A percentile compares a stretch with the other conserved stretches of the same genome.
These are phyloP conservation scores for Xylariomycetidae sp. DNA, from an alignment of 2,329 filamentous ascomycete genomes.

Conservation along the genomic window DNA sequence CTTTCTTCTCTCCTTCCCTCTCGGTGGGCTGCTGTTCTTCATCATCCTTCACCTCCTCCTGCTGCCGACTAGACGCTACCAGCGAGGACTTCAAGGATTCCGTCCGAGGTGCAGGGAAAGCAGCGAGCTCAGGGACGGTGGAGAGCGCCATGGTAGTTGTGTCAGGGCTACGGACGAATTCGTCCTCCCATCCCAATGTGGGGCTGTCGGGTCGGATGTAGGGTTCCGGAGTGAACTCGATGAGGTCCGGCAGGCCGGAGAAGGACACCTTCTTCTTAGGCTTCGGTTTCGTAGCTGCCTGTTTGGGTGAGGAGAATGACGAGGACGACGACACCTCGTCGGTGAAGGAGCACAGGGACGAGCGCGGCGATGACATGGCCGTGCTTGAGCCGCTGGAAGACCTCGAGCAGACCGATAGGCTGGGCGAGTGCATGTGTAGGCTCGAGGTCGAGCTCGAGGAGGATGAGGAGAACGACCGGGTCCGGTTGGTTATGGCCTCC, in stretches of 20 bases:
- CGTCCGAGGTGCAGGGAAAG: slow-evolving; percentile 4
- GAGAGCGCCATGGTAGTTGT: slow-evolving; percentile 2
- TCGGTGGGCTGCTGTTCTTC: not conserved
- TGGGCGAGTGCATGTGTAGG: slow-evolving; percentile 42
- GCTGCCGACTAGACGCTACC: not conserved
- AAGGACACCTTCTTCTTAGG: slow-evolving; percentile 41
- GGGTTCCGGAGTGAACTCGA: slow-evolving; percentile 35
- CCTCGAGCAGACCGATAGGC: slow-evolving; percentile 41
- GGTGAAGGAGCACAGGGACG: slow-evolving; percentile 33
- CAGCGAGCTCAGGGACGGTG: slow-evolving; percentile 1
- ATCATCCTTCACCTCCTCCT: slow-evolving; percentile 1
- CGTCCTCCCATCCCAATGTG: slow-evolving; percentile 50
- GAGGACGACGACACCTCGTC: slow-evolving; percentile 7
- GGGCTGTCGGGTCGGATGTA: slow-evolving; percentile 55
- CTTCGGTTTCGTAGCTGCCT: slow-evolving; percentile 10
- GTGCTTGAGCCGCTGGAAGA: slow-evolving; percentile 39
- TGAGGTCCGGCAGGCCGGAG: slow-evolving; percentile 27
- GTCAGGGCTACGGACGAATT: slow-evolving; percentile 10
- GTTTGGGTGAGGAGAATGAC: not conserved
- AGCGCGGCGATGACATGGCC: slow-evolving; percentile 40
- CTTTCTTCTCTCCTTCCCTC: slow-evolving; percentile 5
- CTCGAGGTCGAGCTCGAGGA: slow-evolving; percentile 29
- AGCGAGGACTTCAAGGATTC: not conserved
- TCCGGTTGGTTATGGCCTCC: slow-evolving; percentile 30
- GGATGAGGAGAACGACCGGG: slow-evolving; percentile 31